phyloP scores from a whole-genome alignment of 768 basidiomycete species.

The Lentinula lateritia region DNA sequence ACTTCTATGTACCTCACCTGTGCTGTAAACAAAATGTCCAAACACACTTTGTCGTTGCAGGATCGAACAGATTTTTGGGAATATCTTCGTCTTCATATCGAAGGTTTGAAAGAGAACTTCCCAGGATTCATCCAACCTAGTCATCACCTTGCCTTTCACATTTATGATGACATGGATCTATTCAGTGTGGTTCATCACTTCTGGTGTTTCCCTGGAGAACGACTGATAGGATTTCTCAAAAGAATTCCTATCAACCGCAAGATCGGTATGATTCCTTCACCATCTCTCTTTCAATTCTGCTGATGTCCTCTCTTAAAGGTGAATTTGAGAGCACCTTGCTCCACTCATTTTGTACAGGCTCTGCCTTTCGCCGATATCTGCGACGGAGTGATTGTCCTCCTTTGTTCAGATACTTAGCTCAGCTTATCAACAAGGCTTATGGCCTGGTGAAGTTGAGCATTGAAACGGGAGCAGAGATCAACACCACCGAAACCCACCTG shows the following conservation, averaged over 20 bases:
- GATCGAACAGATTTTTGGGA: background rate
- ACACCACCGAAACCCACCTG: background rate
- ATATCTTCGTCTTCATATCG: conserved; percentile 7
- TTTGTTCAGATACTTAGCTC: conserved; percentile 4
- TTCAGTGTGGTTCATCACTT: conserved; percentile 13
- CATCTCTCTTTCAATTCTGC: background rate
- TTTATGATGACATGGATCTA: conserved; percentile 11
- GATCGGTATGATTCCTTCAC: conserved; percentile 9
- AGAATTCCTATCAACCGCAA: conserved; percentile 17
- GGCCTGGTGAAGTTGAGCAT: background rate
- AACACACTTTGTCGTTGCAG: background rate
- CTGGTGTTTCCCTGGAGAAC: conserved; percentile 21
- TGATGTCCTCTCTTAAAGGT: background rate
- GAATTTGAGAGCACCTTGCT: conserved; percentile 7
- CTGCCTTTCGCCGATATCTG: conserved; percentile 9
- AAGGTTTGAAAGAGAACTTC: conserved; percentile 3
- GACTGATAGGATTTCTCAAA: conserved; percentile 17
- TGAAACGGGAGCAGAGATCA: too few relatives aligned
- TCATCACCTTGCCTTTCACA: conserved; percentile 10
- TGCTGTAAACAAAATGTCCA: background rate
- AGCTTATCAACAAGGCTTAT: conserved; percentile 13
- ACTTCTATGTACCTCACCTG: conserved; percentile 3
- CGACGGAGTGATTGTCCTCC: conserved; percentile 7
- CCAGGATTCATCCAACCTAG: conserved; percentile 8
- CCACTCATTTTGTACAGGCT: background rate